phyloP scores from a whole-genome alignment of 225 moss, liverwort and hornwort species.

The Climacium dendroides region DNA sequence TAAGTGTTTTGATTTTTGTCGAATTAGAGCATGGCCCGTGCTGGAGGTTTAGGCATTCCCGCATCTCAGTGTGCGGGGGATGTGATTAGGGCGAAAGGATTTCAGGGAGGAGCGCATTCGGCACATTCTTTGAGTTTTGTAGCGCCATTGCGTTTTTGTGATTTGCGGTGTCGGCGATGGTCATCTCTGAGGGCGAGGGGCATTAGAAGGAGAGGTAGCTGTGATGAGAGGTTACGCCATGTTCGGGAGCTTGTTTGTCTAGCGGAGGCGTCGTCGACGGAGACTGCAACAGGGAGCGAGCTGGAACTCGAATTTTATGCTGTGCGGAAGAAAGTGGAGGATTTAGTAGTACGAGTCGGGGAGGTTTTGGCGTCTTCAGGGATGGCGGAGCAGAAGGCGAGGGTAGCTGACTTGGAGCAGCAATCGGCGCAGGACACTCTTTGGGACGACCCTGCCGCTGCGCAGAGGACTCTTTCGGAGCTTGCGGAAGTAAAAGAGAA shows the following conservation, averaged over 20 bases:
- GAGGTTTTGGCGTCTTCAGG: constrained; percentile 64
- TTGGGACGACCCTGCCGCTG: constrained; percentile 76
- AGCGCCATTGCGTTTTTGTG: background rate
- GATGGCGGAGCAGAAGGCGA: constrained; percentile 56
- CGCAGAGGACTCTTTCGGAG: constrained; percentile 62
- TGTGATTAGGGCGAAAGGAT: background rate
- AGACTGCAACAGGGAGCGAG: constrained; percentile 35
- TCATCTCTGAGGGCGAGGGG: background rate
- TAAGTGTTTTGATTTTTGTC: background rate
- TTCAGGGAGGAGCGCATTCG: background rate
- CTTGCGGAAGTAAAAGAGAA: constrained; percentile 67
- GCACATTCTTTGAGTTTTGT: background rate
- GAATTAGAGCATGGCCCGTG: constrained; percentile 1
- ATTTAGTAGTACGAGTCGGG: constrained; percentile 43
- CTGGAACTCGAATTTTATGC: constrained; percentile 62
- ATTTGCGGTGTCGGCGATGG: background rate
- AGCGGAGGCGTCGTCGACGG: constrained; percentile 14
- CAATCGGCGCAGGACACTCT: constrained; percentile 52
- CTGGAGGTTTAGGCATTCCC: background rate
- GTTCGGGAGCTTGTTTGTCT: background rate
- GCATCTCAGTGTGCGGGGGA: background rate
- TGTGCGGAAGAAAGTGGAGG: constrained; percentile 61
- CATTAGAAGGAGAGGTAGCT: background rate
- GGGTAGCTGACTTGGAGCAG: constrained; percentile 65
- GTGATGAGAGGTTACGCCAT: background rate